Base-by-base conservation (phyloP, 352 stramenopile genomes). In the Globisporangium solare region DNA sequence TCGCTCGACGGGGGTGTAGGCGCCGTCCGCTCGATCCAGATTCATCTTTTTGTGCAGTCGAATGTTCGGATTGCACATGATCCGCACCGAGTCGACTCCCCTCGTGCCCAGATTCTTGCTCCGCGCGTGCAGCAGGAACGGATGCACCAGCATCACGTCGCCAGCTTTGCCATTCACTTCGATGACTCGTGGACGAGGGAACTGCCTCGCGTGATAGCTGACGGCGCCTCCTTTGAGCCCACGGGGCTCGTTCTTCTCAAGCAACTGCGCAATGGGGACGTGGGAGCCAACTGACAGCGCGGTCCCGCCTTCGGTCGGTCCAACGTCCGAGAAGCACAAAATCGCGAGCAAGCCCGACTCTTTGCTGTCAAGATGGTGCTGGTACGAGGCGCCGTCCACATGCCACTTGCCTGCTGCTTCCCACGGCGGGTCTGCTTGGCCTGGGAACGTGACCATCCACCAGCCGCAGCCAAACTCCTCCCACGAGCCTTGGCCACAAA, bases 391-490 rank as follows among this genome's bases (percentile, higher is more conserved):
- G 21, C 84, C 84, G 65, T 93, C 83, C 17, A 93, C 75, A 55
- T 94, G 84, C 84, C 84, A 94, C 54, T 85, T 86, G 22, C 84
- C 84, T 1, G 82, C 81, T 46, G 79, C 64, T 6, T 48, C 73
- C 84, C 83, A 93, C 18, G 83, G 79, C 27, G 65, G 63, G 41
- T 72, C 51, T 0, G 61, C 45, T 37, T 85, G 76, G 5, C 71
- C 61, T 8, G 83, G 82, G 54, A 93, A 94, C 35, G 85, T 93
- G 51, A 93, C 60, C 58, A 91, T 86, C 85, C 83, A 93, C 85
- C 83, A 93, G 15, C 85, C 85, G 35, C 84, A 83, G n/a, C 76
- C 79, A 49, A 94, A 85, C 20, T 74, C 58, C 39, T 85, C 59
- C 81, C 81, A 94, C 8, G 66, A 59, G 14, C 66, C 64, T n/a